Evolutionary conservation across 139 green algal species (phyloP).

Genomic region (Tetradesmus obliquus): DNA sequence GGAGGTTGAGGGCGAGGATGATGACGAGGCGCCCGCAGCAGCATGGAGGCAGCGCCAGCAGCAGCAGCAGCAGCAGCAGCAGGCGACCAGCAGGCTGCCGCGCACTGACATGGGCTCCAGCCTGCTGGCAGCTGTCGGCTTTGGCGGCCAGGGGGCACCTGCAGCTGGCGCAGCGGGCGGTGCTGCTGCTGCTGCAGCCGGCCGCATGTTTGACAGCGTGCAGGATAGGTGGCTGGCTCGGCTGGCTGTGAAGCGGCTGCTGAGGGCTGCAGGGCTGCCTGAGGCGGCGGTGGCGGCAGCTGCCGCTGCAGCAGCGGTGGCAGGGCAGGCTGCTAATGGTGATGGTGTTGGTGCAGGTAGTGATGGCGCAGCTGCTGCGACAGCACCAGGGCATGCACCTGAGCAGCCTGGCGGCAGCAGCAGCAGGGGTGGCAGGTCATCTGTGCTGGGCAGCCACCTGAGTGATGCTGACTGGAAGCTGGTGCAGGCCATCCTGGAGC

Average conservation of each 20-base stretch:
- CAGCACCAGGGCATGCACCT: background rate
- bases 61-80: slow-evolving; percentile 15
- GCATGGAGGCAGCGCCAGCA: slow-evolving; percentile 7
- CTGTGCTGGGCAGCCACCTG: background rate
- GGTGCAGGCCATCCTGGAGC: background rate
- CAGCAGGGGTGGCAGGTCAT: background rate
- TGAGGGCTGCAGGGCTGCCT: background rate
- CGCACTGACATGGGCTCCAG: background rate
- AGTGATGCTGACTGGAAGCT: slow-evolving; percentile 12
- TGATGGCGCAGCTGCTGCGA: background rate
- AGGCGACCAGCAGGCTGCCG: background rate
- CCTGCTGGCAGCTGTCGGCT: background rate
- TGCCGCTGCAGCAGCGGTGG: background rate
- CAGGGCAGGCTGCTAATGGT: background rate
- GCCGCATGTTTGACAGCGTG: background rate
- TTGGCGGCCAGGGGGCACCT: background rate
- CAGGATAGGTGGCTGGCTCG: background rate
- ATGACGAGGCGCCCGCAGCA: background rate
- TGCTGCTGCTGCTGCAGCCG: background rate
- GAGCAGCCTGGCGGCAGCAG: background rate
- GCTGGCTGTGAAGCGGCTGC: background rate
- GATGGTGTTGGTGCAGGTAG: background rate
- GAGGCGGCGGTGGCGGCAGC: background rate
- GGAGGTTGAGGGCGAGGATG: background rate
- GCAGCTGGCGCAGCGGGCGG: background rate